Evolutionary conservation across 2,329 filamentous ascomycete species (phyloP), one percentile per base, ranked within the genome.

Genomic region (Cladosporium velox): DNA sequence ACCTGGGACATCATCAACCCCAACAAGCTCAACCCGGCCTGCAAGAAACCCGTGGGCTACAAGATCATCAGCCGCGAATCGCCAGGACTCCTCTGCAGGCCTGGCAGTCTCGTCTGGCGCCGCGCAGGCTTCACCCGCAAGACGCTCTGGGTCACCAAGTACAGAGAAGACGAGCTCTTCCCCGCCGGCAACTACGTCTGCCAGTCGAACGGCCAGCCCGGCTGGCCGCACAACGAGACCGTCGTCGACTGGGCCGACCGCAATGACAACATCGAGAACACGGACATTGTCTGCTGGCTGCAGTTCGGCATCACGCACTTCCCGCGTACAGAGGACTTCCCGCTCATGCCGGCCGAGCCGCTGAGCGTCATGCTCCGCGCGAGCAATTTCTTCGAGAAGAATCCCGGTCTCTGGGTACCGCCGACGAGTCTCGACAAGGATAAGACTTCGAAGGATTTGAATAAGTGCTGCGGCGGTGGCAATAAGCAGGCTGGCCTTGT

Each of bases 1-100:
- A 77, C 82, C 6, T 85, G 85, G 77, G 86, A 85, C 67, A 84
- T 86, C 68, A 78, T 81, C 62, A 86, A 86, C 69, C 78, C 80
- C 12, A 71, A 72, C 49, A 78, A 79, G 61, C 79, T 75, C 44
- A 86, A 85, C 69, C 78, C 77, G 0, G 75, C 83, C 66, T 80
- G 77, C 15, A 80, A 82, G 55, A 80, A 79, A 54, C 81, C 81
- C 0, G 82, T 85, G 0, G 79, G 74, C 3, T 85, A 84, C 74
- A 85, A 84, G 65, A 77, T 86, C 67, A 72, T 77, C 38, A 79
- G 83, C 4, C 77, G 78, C 1, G 77, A 82, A 0, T 82, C 79
- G 4, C 84, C 85, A 67, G 82, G 83, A 71, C 72, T 86, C 1
- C 77, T 86, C 21, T 81, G 83, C 0, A 73, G 79, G 18, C 78